These are phyloP conservation scores for Barnettozyma siamensis DNA, from an alignment of 805 yeast genomes.

Conservation along the genomic window DNA sequence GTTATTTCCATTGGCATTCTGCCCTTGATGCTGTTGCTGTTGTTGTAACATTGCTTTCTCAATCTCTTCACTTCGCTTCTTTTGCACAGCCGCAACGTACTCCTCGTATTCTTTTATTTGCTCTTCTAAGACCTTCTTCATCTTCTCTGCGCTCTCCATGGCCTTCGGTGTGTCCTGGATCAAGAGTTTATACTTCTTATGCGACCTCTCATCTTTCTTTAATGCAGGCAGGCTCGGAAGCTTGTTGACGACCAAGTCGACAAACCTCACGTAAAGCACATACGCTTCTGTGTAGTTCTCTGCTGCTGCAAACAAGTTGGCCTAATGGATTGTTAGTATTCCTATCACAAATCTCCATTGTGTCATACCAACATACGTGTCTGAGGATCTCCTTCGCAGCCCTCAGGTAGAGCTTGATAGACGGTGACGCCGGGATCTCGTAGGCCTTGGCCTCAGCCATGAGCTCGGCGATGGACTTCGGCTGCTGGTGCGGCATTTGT, in stretches of 20 bases:
- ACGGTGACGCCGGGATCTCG: conserved; percentile 44
- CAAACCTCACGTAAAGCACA: conserved; percentile 49
- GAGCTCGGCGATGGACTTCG: conserved; percentile 29
- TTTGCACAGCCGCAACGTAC: conserved; percentile 20
- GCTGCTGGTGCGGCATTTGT: conserved; percentile 6
- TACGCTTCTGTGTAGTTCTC: conserved; percentile 45
- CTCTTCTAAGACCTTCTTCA: conserved; percentile 25
- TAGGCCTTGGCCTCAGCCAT: conserved; percentile 46
- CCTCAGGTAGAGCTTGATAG: conserved; percentile 50
- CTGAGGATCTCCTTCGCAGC: conserved; percentile 42
- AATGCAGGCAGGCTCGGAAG: conserved; percentile 43
- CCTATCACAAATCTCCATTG: background rate
- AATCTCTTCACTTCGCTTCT: conserved; percentile 18
- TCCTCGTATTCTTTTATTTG: conserved; percentile 26
- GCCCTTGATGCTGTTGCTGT: background rate
- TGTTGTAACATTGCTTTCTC: background rate
- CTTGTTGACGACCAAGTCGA: conserved; percentile 48
- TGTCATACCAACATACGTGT: conserved; percentile 30
- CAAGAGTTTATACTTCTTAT: conserved; percentile 13
- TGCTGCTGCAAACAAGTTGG: conserved; percentile 38
- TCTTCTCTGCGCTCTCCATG: conserved; percentile 21
- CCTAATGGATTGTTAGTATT: conserved; percentile 23
- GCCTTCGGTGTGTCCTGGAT: conserved; percentile 19
- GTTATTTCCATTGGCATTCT: background rate
- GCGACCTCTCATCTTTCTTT: conserved; percentile 17